These are phyloP conservation scores for Phytopythium kandeliae DNA, from an alignment of 352 stramenopile species.

Conservation along the genomic window DNA sequence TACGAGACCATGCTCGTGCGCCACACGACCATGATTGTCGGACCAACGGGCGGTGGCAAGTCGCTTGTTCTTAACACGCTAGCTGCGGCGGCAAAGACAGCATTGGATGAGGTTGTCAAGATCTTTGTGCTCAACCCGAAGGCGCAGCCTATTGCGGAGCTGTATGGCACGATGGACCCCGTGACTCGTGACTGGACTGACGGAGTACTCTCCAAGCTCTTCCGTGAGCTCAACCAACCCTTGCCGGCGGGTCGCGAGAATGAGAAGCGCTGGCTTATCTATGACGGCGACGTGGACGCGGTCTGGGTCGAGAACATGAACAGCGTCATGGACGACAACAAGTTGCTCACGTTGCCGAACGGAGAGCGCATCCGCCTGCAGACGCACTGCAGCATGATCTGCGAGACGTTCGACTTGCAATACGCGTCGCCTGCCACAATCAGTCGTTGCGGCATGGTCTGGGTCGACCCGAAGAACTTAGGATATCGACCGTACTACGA, in stretches of 20 bases:
- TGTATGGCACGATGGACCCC: conserved; percentile 95
- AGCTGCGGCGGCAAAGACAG: conserved; percentile 73
- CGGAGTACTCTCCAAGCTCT: conserved; percentile 92
- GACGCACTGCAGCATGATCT: conserved; percentile 91
- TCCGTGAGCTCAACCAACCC: conserved; percentile 92
- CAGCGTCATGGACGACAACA: conserved; percentile 97
- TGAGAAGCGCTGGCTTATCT: conserved; percentile 94
- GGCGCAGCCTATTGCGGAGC: conserved; percentile 89
- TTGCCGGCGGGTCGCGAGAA: conserved; percentile 87
- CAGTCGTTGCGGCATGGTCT: conserved; percentile 95
- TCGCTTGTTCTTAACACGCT: conserved; percentile 90
- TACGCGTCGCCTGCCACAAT: conserved; percentile 95
- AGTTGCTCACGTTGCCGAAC: conserved; percentile 93
- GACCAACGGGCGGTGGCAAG: conserved; percentile 91
- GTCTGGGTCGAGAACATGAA: conserved; percentile 99
- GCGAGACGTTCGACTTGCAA: conserved; percentile 95
- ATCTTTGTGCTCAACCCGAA: conserved; percentile 95
- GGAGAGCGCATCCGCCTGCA: conserved; percentile 93
- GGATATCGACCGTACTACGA: conserved; percentile 94
- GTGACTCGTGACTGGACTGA: conserved; percentile 96
- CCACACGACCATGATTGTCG: conserved; percentile 96
- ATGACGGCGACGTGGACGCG: conserved; percentile 94
- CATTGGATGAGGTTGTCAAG: conserved; percentile 88
- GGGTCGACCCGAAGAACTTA: conserved; percentile 95
- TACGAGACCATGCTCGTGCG: conserved; percentile 95